Evolutionary conservation across 768 basidiomycete genomes (phyloP), one percentile per base, ranked within the genome.

Genomic region (Macrolepiota fuliginosa): DNA sequence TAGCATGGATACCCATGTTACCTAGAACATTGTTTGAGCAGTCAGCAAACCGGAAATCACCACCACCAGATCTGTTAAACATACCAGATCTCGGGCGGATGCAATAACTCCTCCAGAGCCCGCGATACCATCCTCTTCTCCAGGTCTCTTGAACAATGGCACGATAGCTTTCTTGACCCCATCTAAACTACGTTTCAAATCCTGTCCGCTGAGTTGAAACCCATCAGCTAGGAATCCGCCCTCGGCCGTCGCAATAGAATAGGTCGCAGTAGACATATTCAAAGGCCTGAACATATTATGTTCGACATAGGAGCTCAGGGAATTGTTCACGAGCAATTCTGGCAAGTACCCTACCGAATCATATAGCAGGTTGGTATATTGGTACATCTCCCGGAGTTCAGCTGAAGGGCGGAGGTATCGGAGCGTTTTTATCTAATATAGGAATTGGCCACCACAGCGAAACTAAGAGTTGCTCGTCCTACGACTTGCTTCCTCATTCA

Each of bases 311-410:
- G 73, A 75, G 29, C 29, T 32, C 29, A 32, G 29, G 3, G 3
- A 3, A 3, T 32, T 72, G 42, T 78, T 77, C 56, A 79, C 70
- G n/a, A 80, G 70, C 0, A 74, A 63, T 12, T 67, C 64, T 0
- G 77, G 74, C 12, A 81, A 73, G 61, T 77, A 73, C 3, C 77
- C 77, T 0, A 79, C 63, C 1, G 75, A 72, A 56, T 75, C 74
- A 58, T 76, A 80, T 79, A 80, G 79, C 58, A 79, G 66, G 63
- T 81, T 79, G 69, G 77, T 79, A 65, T 79, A 81, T 55, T 79
- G 78, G 56, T 76, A 79, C 11, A 73, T 75, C 54, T 77, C 73
- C 7, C 80, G 67, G 54, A 76, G 70, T 39, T 71, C 71, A 2
- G 79, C 75, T n/a, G 78, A 79, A 0, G 77, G 75, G 10, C 74